phyloP scores from a whole-genome alignment of 1,284 basidiomycete species.

The Coniferiporia weirii region DNA sequence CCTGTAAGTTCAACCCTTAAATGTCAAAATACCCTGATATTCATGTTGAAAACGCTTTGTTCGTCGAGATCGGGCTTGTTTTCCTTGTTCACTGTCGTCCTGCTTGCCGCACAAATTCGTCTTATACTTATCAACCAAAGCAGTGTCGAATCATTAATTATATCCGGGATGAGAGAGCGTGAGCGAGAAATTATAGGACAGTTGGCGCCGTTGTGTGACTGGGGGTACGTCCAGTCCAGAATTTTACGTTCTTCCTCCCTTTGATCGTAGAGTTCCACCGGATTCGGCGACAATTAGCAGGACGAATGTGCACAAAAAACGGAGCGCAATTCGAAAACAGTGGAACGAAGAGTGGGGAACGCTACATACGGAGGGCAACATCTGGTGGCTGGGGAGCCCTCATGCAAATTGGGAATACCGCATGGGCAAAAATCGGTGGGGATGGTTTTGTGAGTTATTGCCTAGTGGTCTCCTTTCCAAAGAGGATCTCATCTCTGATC shows the following conservation, averaged over 20 bases:
- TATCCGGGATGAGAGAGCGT: slow-evolving; percentile 52
- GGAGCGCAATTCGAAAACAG: slow-evolving; percentile 37
- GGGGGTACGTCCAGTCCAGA: slow-evolving; percentile 36
- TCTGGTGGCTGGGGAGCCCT: slow-evolving; percentile 76
- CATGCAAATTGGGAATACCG: slow-evolving; percentile 66
- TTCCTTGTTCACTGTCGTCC: slow-evolving; percentile 56
- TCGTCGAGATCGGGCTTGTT: slow-evolving; percentile 55
- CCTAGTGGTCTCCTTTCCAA: slow-evolving; percentile 31
- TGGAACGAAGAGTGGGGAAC: slow-evolving; percentile 81
- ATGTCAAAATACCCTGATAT: neutral
- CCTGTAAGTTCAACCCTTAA: slow-evolving; percentile 39
- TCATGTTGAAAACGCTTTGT: slow-evolving; percentile 6
- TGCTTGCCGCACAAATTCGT: slow-evolving; percentile 55
- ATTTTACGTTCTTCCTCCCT: neutral
- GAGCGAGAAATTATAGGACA: slow-evolving; percentile 49
- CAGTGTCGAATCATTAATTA: slow-evolving; percentile 71
- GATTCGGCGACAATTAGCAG: slow-evolving; percentile 3
- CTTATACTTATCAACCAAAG: slow-evolving; percentile 65
- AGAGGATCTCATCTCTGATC: slow-evolving; percentile 10
- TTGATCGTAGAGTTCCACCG: neutral
- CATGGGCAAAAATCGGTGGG: slow-evolving; percentile 60
- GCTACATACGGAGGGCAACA: slow-evolving; percentile 67
- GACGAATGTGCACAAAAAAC: slow-evolving; percentile 31
- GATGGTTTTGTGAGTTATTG: slow-evolving; percentile 67
- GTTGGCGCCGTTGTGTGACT: slow-evolving; percentile 43